phyloP scores from a whole-genome alignment of 768 basidiomycete genomes.

The Tulasnella sp. region DNA sequence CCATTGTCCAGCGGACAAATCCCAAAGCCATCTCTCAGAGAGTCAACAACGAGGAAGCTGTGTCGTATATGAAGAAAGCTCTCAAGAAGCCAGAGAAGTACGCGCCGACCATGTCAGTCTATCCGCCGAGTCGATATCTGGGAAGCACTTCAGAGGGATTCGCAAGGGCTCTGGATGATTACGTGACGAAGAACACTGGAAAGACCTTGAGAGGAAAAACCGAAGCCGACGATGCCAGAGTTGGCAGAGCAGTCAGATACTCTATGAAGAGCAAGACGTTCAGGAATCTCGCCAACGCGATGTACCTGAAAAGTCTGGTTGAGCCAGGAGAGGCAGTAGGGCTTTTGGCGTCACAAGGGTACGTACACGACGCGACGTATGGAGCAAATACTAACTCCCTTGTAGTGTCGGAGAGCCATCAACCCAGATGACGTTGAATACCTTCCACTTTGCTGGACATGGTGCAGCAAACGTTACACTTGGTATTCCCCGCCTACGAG shows the following conservation, averaged over 20 bases:
- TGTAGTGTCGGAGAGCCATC: constrained; percentile 92
- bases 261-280: constrained; percentile 46
- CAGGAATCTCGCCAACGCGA: constrained; percentile 72
- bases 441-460: constrained; percentile 98
- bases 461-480: constrained; percentile 98
- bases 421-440: constrained; percentile 99
- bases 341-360: constrained; percentile 93
- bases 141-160: constrained; percentile 91
- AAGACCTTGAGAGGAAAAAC: constrained; percentile 21
- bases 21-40: constrained; percentile 44
- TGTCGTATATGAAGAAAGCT: constrained; percentile 76
- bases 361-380: constrained; percentile 22
- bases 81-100: constrained; percentile 51
- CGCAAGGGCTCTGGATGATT: constrained; percentile 63
- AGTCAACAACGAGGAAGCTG: constrained; percentile 55
- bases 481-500: constrained; percentile 95
- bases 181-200: constrained; percentile 56
- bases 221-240: constrained; percentile 16
- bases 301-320: constrained; percentile 85
- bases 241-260: constrained; percentile 31
- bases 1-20: constrained; percentile 55
- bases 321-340: constrained; percentile 99
- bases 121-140: constrained; percentile 63
- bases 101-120: constrained; percentile 60
- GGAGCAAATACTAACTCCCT: constrained; percentile 3